A percentile compares a stretch with the other conserved stretches of the same genome.
phyloP scores from a whole-genome alignment of 345 rosid genomes.

The Aegle marmelos region DNA sequence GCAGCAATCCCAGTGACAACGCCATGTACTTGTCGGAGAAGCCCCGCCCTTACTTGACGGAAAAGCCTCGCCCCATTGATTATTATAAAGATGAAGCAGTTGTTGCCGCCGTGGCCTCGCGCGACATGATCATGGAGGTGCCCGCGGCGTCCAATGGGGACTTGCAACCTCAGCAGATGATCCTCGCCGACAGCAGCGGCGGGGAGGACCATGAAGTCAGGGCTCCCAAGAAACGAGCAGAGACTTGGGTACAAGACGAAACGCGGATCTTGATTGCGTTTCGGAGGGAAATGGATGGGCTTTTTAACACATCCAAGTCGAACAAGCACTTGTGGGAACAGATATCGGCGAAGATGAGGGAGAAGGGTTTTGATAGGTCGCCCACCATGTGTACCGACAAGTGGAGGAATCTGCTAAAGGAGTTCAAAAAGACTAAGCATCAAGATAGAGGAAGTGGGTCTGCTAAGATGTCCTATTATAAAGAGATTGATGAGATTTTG shows the following conservation, averaged over 20 bases:
- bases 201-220: slow-evolving; percentile 75
- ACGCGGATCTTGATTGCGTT: slow-evolving; percentile 75
- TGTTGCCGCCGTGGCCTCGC: slow-evolving; percentile 14
- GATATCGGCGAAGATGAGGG: slow-evolving; percentile 87
- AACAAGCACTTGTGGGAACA: slow-evolving; percentile 98
- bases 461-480: slow-evolving; percentile 89
- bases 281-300: slow-evolving; percentile 83
- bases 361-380: slow-evolving; percentile 92
- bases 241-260: slow-evolving; percentile 99
- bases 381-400: slow-evolving; percentile 99
- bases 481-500: slow-evolving; percentile 95
- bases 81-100: slow-evolving; percentile 70
- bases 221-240: slow-evolving; percentile 96
- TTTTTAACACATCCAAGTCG: slow-evolving; percentile 94
- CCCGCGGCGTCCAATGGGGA: slow-evolving; percentile 49
- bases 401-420: slow-evolving; percentile 98
- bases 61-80: slow-evolving; percentile 69
- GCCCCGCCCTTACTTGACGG: slow-evolving; percentile 76
- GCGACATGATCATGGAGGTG: slow-evolving; percentile 85
- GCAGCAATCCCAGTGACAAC: neutral
- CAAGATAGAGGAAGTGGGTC: slow-evolving; percentile 78
- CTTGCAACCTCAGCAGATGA: slow-evolving; percentile 60
- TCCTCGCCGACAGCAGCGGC: slow-evolving; percentile 77
- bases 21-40: slow-evolving; percentile 84
- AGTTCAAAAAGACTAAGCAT: slow-evolving; percentile 88